These are phyloP conservation scores for Aspergillus avenaceus DNA, from an alignment of 495 filamentous ascomycete genomes.

Conservation along the genomic window DNA sequence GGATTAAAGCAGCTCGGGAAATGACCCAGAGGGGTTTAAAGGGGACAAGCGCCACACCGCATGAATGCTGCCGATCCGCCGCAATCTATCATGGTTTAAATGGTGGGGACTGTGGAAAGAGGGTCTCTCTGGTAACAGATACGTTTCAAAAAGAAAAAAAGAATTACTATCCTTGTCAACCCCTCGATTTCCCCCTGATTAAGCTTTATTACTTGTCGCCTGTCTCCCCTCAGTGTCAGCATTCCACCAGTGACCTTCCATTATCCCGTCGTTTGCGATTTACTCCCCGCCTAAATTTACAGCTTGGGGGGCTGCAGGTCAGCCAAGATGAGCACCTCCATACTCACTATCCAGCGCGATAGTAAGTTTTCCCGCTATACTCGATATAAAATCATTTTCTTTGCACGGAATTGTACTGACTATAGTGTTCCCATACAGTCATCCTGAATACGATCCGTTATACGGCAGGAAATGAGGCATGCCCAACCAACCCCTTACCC, in stretches of 20 bases:
- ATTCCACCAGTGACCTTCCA: neutral
- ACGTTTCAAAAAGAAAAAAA: conserved; percentile 24
- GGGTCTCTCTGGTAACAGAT: conserved; percentile 7
- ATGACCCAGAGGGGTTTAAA: neutral
- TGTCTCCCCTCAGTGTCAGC: neutral
- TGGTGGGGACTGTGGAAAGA: conserved; percentile 10
- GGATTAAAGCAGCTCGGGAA: neutral
- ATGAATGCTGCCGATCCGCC: conserved; percentile 5
- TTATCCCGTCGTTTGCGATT: neutral
- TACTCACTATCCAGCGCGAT: conserved; percentile 49
- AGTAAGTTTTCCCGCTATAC: conserved; percentile 28
- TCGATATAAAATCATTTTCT: neutral
- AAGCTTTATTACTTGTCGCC: neutral
- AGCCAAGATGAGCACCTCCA: conserved; percentile 46
- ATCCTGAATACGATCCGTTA: conserved; percentile 57
- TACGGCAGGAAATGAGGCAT: conserved; percentile 56
- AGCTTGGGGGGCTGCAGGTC: conserved; percentile 32
- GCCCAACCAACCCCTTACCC: conserved; percentile 19
- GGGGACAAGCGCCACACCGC: conserved; percentile 1
- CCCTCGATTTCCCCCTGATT: conserved; percentile 4
- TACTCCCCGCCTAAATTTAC: conserved; percentile 9
- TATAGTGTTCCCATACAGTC: conserved; percentile 32
- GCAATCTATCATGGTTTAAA: neutral
- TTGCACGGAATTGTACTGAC: neutral
- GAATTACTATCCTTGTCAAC: neutral